Percentiles rank a stretch among this genome's conserved stretches.
Evolutionary conservation across 1,139 yeast genomes (phyloP).

Genomic region (Debaryomyces subglobosus): DNA sequence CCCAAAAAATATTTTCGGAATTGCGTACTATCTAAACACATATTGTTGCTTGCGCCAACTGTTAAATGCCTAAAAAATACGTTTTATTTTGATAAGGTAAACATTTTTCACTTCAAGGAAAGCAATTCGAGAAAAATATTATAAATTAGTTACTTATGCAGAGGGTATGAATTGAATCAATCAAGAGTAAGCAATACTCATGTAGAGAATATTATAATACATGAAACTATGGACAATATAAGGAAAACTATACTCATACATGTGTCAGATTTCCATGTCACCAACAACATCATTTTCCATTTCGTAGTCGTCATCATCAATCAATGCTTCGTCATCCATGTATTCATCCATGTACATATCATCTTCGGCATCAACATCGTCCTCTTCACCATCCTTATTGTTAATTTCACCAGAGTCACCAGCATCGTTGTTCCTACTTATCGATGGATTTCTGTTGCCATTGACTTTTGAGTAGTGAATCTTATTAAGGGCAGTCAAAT

Average conservation of each 20-base stretch:
- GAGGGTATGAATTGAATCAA: background rate
- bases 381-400: conserved; percentile 27
- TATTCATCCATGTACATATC: conserved; percentile 26
- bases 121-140: background rate
- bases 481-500: conserved; percentile 51
- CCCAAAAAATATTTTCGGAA: background rate
- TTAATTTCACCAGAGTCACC: conserved; percentile 24
- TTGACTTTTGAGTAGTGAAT: conserved; percentile 43
- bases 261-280: conserved; percentile 33
- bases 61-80: background rate
- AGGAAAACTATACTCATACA: background rate
- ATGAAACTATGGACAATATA: background rate
- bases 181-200: background rate
- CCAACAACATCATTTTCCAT: conserved; percentile 36
- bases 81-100: background rate
- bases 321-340: conserved; percentile 31
- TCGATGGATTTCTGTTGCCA: conserved; percentile 23
- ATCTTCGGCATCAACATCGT: conserved; percentile 23
- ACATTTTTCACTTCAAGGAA: background rate
- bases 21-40: background rate
- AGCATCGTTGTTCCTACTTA: conserved; percentile 17
- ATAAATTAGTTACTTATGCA: background rate
- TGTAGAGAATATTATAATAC: background rate
- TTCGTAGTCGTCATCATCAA: conserved; percentile 33
- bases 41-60: background rate